phyloP scores from a whole-genome alignment of 2,329 filamentous ascomycete genomes.

The Ascochyta lentis region DNA sequence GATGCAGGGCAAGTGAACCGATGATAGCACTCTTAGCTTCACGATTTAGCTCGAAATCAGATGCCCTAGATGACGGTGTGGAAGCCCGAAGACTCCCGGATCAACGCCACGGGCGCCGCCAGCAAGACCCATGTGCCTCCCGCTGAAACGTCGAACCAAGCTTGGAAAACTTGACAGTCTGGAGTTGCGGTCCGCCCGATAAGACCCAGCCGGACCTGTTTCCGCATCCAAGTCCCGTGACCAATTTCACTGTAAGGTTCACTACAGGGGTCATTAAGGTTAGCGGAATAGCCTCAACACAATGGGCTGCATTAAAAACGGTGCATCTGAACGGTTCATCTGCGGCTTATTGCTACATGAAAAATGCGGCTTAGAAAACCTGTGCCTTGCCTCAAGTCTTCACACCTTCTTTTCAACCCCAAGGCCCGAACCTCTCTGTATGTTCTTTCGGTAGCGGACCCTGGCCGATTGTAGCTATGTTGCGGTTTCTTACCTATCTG shows the following conservation, averaged over 20 bases:
- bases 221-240: slow-evolving; percentile 1
- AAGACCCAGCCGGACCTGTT: not conserved
- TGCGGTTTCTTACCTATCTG: slow-evolving; percentile 2
- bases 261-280: not conserved
- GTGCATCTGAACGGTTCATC: not conserved
- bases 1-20: slow-evolving; percentile 11
- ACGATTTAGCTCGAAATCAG: not conserved
- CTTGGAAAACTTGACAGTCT: slow-evolving; percentile 1
- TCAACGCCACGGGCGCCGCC: slow-evolving; percentile 1
- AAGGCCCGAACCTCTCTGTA: not conserved
- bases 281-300: slow-evolving; percentile 3
- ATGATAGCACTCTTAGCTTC: slow-evolving; percentile 1
- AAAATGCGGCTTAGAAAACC: not conserved
- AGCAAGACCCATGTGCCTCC: not conserved
- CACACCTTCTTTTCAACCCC: not conserved
- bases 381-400: not conserved
- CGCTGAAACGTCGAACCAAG: slow-evolving; percentile 1
- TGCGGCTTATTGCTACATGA: slow-evolving; percentile 1
- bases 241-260: not conserved
- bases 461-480: not conserved
- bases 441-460: not conserved
- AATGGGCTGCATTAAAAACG: not conserved
- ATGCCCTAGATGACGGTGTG: not conserved
- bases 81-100: not conserved
- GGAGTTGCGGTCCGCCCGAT: not conserved